Base-by-base conservation (phyloP, 257 asterid species). In the Agastache rugosa region DNA sequence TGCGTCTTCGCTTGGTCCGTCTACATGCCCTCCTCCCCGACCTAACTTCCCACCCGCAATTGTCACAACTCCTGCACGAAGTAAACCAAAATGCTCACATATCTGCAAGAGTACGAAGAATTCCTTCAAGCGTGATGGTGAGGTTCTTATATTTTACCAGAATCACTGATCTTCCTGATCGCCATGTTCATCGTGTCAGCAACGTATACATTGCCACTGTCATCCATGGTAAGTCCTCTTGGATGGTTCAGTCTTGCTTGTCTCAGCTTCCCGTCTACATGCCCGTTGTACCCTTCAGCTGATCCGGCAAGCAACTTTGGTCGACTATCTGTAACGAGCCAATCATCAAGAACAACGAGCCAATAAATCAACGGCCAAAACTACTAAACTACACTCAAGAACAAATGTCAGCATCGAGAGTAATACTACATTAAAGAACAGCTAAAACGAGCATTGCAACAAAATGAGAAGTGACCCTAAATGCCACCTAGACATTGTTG, bases 141-240 rank as follows among this genome's bases (percentile, higher is more conserved):
- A 50, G 29, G 67, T 20, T 22, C 17, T 71, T n/a, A 45, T 3
- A 8, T 37, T 45, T 74, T 84, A 95, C 99, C 98, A 12, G 80
- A 55, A 56, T 95, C 97, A 17, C 81, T 92, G 51, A 95, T 92
- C 81, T 92, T 95, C 76, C 99, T 78, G 76, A 94, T 88, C 2
- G 92, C 99, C 98, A 88, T 90, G 69, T 95, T 95, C 87, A 77
- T 54, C n/a, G 99, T 87, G 83, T 95, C 99, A 0, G 99, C 99
- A 76, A 95, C 80, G 37, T 95, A 95, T 10, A 92, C 69, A 70
- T 95, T 92, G 63, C 99, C 99, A 41, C 79, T 77, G 63, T 87
- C 96, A 63, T 95, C 99, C 67, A 89, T 61, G 0, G 99, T 75
- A 27, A 92, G 83, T 44, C 99, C 99, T 81, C 90, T 92, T 1